phyloP scores from a whole-genome alignment of 306 rosid genomes.

The Sphenostylis stenocarpa region DNA sequence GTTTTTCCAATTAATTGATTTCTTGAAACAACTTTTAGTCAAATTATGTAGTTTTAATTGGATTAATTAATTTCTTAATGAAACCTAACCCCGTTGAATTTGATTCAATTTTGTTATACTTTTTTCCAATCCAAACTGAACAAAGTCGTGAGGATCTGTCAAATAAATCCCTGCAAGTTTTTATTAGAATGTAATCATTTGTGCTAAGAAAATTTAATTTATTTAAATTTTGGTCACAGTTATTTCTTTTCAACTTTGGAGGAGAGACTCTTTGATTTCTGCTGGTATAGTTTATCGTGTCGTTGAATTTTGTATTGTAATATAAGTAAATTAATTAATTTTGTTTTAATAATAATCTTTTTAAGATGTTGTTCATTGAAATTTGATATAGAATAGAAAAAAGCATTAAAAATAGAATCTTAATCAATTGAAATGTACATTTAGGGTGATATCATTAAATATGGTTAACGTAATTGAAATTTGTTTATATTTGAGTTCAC shows the following conservation, averaged over 20 bases:
- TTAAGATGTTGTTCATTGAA: too few species aligned
- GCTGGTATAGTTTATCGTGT: background rate
- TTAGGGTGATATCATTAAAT: too few species aligned
- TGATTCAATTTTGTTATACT: background rate
- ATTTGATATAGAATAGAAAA: too few species aligned
- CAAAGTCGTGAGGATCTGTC: background rate
- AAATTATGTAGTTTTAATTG: background rate
- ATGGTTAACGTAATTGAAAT: too few species aligned
- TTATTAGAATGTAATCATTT: background rate
- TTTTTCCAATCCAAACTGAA: background rate
- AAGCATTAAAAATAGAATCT: too few species aligned
- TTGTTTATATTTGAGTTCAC: too few species aligned
- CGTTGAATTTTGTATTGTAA: background rate
- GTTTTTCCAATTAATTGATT: background rate
- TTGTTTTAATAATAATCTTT: too few species aligned
- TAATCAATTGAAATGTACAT: too few species aligned
- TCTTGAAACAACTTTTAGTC: background rate
- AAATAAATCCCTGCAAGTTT: background rate
- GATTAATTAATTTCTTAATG: background rate
- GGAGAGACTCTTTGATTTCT: background rate
- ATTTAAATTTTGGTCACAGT: background rate
- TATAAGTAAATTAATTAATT: too few species aligned
- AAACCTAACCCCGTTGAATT: background rate
- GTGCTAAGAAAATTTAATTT: too few species aligned
- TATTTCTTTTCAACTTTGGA: background rate